A percentile compares a stretch with the other conserved stretches of the same genome.
Evolutionary conservation across 1,139 yeast genomes (phyloP).

Genomic region (Pichia sp.): DNA sequence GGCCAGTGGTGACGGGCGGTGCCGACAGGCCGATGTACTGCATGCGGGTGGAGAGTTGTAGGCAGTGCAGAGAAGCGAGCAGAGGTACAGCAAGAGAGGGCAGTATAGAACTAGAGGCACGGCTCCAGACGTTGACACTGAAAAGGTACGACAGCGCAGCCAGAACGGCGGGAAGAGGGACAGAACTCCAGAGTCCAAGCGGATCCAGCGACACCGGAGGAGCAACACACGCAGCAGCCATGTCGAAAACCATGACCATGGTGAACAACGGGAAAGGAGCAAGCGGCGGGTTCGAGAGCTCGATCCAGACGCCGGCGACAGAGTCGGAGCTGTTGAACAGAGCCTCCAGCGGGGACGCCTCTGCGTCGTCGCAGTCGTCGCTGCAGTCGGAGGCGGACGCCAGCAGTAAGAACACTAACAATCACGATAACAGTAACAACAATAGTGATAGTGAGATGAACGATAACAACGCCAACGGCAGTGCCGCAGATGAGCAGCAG

Average conservation of each 20-base stretch:
- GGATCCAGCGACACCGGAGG: too few relatives aligned
- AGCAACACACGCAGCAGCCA: neutral
- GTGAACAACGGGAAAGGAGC: neutral
- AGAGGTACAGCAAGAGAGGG: too few relatives aligned
- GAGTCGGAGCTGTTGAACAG: neutral
- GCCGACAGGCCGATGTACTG: neutral
- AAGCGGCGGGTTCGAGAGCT: neutral
- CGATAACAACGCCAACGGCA: neutral
- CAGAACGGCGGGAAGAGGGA: too few relatives aligned
- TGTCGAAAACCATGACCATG: neutral
- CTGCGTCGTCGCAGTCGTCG: neutral
- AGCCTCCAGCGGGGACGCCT: neutral
- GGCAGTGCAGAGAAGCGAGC: too few relatives aligned
- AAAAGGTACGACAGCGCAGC: too few relatives aligned
- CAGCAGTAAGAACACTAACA: neutral
- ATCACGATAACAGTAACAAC: neutral
- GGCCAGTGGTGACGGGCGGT: neutral
- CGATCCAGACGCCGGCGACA: neutral
- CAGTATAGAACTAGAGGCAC: too few relatives aligned
- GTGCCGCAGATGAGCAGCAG: neutral
- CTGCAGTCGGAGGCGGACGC: neutral
- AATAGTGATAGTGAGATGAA: neutral
- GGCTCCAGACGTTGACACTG: too few relatives aligned
- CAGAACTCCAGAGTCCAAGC: too few relatives aligned
- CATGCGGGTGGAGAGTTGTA: too few relatives aligned